Evolutionary conservation across 2,329 filamentous ascomycete species (phyloP), one percentile per base, ranked within the genome.

Genomic region (Chaetomiaceae sp.): DNA sequence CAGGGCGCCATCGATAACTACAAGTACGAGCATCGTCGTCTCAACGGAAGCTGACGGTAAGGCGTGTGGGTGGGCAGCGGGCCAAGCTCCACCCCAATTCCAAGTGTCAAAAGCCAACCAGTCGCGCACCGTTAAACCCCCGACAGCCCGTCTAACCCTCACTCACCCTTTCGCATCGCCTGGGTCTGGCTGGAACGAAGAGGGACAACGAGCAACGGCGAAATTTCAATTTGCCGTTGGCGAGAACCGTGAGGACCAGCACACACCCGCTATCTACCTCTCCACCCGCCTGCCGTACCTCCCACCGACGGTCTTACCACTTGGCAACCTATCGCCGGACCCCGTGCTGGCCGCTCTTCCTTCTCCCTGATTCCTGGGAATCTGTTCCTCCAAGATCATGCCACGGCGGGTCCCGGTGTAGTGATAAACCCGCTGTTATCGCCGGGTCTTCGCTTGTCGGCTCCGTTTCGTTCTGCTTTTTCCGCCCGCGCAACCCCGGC

Each of bases 381-480:
- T 44, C 39, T 42, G 42, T 45, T 35, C 33, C 38, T 45, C 42
- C 47, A 48, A 43, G 22, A 42, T 35, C 37, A 51, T 55, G 47
- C 48, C 42, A 47, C 47, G 36, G 46, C 47, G 22, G 38, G 26
- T 29, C 32, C 38, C 41, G 38, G 42, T 36, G 42, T 47, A 40
- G 45, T 47, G 51, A 51, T 51, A 55, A 50, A 50, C 44, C 43
- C 39, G 37, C 43, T 42, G 42, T 38, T 48, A 42, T 42, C 48
- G 39, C 48, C 49, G 47, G 44, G 41, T 48, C 48, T 39, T 43
- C 43, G 42, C 33, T 36, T 49, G 38, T 20, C 32, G 18, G 45
- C 52, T 47, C 42, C 52, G 52, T 54, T 48, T 51, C 34, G 47
- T 42, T 32, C 49, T 49, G 40, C 37, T 47, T 51, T 50, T 51